Base-by-base conservation (phyloP, 2,329 filamentous ascomycete genomes). In the Xylariomycetidae sp. region DNA sequence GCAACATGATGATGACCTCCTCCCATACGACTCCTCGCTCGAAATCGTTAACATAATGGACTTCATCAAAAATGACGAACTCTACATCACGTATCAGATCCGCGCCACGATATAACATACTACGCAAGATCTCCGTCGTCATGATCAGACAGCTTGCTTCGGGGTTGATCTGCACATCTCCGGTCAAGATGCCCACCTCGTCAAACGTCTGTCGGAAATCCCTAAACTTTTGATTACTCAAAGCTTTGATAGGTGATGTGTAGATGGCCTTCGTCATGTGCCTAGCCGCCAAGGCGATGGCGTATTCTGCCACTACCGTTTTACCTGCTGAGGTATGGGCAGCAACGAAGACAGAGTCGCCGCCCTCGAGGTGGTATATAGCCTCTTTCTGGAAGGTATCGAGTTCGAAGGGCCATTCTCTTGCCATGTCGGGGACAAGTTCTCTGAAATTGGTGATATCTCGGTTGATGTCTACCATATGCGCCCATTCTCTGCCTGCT, bases 241-340 rank as follows among this genome's bases (percentile, higher is more conserved):
- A 67, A 3, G 92, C 92, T 59, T 98, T 98, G 67, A 98, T 98
- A 0, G 92, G 92, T 1, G 92, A 96, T 0, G 92, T 98, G 58
- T 98, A 98, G 44, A 98, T 98, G 15, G 92, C 90, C 59, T 98
- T 98, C 7, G 92, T 98, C 90, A 96, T 96, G 57, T 98, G 92
- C 55, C 90, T 93, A n/a, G 87, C 82, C 19, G 92, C 92, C 38
- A 98, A 68, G 6, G 92, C 88, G 57, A 98, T 96, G 30, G 90
- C 92, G 60, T 98, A 98, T 57, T 98, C 92, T 18, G 92, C 92
- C 10, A 98, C 92, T 0, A 96, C 92, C 1, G 92, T 98, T 67
- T 98, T 98, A 36, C 92, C 92, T 15, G 92, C 92, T 20, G 92
- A 98, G 0, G 92, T 98, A 57, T 98, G 92, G 1, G 92, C 92